Evolutionary conservation across 202 grass and related monocot species (phyloP).

Genomic region (Musa balbisiana): DNA sequence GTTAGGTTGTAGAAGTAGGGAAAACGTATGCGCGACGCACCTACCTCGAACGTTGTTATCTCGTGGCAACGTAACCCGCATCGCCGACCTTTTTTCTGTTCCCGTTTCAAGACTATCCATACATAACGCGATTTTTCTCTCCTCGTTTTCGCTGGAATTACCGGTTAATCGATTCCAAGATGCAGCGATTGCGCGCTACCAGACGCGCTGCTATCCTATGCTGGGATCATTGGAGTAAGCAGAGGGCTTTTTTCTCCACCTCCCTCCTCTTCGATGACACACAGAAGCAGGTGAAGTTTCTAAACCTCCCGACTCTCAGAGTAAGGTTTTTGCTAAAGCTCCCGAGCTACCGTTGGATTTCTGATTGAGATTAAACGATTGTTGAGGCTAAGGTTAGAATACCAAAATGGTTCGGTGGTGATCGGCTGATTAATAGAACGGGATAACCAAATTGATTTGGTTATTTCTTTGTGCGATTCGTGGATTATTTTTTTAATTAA

Average conservation of each 20-base stretch:
- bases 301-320: neutral
- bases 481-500: no score
- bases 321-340: neutral
- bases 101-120: no score
- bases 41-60: no score
- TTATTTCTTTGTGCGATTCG: no score
- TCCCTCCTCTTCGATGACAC: slow-evolving; percentile 95
- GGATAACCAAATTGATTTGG: neutral
- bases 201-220: neutral
- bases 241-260: slow-evolving; percentile 34
- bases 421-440: neutral
- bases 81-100: no score
- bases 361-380: neutral
- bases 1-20: no score
- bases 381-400: neutral
- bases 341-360: neutral
- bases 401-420: neutral
- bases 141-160: neutral
- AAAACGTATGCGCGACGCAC: no score
- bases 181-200: neutral
- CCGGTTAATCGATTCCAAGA: neutral
- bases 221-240: slow-evolving; percentile 9
- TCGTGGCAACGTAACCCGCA: no score
- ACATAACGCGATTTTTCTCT: no score
- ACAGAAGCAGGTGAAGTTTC: slow-evolving; percentile 58